These are phyloP conservation scores for Aspergillus hancockii DNA, from an alignment of 495 filamentous ascomycete genomes.

Conservation along the genomic window DNA sequence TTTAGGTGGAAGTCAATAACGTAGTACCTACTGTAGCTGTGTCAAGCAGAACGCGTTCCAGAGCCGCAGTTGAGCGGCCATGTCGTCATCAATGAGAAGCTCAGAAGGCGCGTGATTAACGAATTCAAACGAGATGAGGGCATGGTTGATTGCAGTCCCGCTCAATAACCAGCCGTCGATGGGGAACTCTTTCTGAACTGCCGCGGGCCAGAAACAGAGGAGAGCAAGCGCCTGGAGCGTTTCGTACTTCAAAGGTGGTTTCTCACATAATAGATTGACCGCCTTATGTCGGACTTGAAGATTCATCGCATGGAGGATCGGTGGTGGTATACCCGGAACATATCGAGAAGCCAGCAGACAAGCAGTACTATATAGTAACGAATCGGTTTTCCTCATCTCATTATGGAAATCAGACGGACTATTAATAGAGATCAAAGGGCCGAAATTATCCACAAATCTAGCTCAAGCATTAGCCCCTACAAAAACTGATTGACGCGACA, in stretches of 20 bases:
- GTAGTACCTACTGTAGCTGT: constrained; percentile 38
- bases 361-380: constrained; percentile 41
- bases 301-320: constrained; percentile 34
- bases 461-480: constrained; percentile 13
- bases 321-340: constrained; percentile 34
- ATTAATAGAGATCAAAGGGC: constrained; percentile 39
- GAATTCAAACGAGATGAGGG: constrained; percentile 36
- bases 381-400: constrained; percentile 30
- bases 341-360: constrained; percentile 44
- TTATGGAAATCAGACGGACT: constrained; percentile 27
- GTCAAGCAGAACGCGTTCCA: constrained; percentile 44
- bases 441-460: constrained; percentile 42
- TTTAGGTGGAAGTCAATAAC: not conserved
- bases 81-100: constrained; percentile 30
- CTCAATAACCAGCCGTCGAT: constrained; percentile 47
- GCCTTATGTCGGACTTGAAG: constrained; percentile 39
- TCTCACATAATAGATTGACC: constrained; percentile 36
- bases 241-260: constrained; percentile 36
- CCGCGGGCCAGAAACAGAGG: constrained; percentile 40
- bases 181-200: constrained; percentile 36
- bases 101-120: constrained; percentile 29
- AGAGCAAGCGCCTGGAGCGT: constrained; percentile 39
- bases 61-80: constrained; percentile 35
- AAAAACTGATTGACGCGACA: not conserved
- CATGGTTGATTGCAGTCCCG: constrained; percentile 45